Evolutionary conservation across 257 asterid genomes (phyloP).

Genomic region (Nicotiana paniculata): DNA sequence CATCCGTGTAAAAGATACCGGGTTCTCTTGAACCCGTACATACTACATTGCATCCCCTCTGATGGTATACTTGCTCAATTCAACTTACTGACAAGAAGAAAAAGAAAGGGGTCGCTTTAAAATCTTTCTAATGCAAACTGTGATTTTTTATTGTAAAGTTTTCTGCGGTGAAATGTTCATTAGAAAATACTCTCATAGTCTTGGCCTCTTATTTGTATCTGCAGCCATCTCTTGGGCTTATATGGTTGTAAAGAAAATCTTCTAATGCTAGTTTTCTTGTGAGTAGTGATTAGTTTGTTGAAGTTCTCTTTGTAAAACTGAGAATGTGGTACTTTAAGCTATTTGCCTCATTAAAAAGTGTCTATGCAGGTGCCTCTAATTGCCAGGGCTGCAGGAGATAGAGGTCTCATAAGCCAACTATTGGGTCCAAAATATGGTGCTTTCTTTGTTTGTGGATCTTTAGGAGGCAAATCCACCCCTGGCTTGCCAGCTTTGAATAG

Average conservation of each 20-base stretch:
- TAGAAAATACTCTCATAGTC: neutral
- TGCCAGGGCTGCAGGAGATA: slow-evolving; percentile 51
- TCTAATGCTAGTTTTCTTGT: neutral
- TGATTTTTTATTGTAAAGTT: too few relatives aligned
- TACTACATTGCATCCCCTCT: neutral
- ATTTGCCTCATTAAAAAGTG: neutral
- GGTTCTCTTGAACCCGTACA: too few relatives aligned
- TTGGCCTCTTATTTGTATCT: neutral
- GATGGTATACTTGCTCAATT: neutral
- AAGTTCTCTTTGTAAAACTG: neutral
- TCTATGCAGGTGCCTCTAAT: slow-evolving; percentile 44
- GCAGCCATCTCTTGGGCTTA: neutral
- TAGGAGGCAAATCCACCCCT: slow-evolving; percentile 31
- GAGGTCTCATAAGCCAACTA: slow-evolving; percentile 69
- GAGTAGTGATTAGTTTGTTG: neutral
- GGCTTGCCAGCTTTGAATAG: slow-evolving; percentile 53
- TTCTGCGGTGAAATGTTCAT: neutral
- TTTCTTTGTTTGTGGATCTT: slow-evolving; percentile 39
- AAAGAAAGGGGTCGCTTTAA: neutral
- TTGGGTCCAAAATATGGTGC: slow-evolving; percentile 71
- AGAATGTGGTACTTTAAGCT: neutral
- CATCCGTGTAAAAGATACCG: neutral
- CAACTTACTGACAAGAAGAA: neutral
- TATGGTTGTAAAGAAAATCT: neutral
- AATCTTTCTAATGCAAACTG: neutral